Evolutionary conservation across 164 flowering plant genomes (phyloP).

Genomic region (Malania oleifera): DNA sequence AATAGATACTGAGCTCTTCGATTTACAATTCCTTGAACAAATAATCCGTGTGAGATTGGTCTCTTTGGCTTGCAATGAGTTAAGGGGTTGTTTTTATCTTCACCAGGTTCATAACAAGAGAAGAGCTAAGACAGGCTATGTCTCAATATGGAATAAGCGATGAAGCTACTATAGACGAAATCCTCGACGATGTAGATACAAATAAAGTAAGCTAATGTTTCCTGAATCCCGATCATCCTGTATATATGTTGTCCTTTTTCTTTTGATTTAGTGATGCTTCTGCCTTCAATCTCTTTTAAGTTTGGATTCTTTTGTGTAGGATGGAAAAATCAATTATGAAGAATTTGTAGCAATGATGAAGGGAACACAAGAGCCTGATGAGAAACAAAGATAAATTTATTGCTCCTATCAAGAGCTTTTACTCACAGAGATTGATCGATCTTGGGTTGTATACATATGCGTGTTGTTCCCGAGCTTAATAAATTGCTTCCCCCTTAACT

Average conservation of each 20-base stretch:
- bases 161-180: slow-evolving; percentile 75
- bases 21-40: too few species aligned
- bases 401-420: background rate
- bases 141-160: slow-evolving; percentile 74
- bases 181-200: slow-evolving; percentile 73
- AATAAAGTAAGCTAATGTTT: slow-evolving; percentile 44
- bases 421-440: too few species aligned
- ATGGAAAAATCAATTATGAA: slow-evolving; percentile 77
- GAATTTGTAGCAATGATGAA: slow-evolving; percentile 88
- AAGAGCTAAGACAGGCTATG: slow-evolving; percentile 82
- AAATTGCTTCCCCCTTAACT: background rate
- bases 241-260: background rate
- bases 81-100: background rate
- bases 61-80: background rate
- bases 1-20: too few species aligned
- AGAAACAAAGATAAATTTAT: slow-evolving; percentile 14
- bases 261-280: background rate
- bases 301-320: slow-evolving; percentile 37
- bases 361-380: slow-evolving; percentile 39
- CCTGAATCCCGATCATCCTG: background rate
- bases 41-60: background rate
- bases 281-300: background rate
- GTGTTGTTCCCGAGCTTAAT: background rate
- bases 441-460: too few species aligned
- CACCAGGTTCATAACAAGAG: slow-evolving; percentile 79